These are phyloP conservation scores for Nicotiana tomentosiformis DNA, from an alignment of 257 asterid species.

Conservation along the genomic window DNA sequence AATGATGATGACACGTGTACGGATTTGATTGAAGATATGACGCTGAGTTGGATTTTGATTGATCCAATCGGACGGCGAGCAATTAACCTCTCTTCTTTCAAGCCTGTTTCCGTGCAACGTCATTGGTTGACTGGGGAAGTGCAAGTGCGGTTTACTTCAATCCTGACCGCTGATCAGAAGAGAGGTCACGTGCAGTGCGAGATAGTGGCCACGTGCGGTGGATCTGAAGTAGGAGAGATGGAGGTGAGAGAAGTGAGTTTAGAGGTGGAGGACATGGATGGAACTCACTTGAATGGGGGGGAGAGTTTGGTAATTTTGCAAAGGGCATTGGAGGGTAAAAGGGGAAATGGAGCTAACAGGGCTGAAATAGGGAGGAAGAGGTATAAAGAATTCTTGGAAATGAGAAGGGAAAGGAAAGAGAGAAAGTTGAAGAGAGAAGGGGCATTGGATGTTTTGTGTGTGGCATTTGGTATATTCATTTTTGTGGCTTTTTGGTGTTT, in stretches of 20 bases:
- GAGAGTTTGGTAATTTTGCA: conserved; percentile 69
- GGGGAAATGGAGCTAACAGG: conserved; percentile 38
- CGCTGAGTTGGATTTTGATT: conserved; percentile 70
- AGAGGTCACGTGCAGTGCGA: conserved; percentile 46
- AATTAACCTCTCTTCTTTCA: conserved; percentile 62
- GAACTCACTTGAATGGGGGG: conserved; percentile 67
- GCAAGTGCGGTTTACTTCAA: conserved; percentile 50
- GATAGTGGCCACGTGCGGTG: conserved; percentile 61
- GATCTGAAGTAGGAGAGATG: conserved; percentile 60
- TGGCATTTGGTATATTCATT: conserved; percentile 51
- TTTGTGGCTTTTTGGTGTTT: conserved; percentile 37
- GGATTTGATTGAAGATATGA: conserved; percentile 29
- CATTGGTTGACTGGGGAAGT: conserved; percentile 90
- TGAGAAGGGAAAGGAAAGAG: conserved; percentile 53
- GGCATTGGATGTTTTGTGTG: conserved; percentile 49
- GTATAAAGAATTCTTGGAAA: conserved; percentile 39
- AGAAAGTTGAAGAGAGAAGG: conserved; percentile 52
- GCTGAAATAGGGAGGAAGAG: conserved; percentile 39
- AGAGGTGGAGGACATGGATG: conserved; percentile 78
- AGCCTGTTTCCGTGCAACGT: conserved; percentile 56
- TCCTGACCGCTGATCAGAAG: conserved; percentile 25
- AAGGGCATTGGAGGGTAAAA: conserved; percentile 60
- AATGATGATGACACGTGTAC: conserved; percentile 36
- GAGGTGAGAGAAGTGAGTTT: conserved; percentile 75
- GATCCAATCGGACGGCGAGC: conserved; percentile 45